Evolutionary conservation across 768 basidiomycete species (phyloP), one percentile per base, ranked within the genome.

Genomic region (Asterophora lycoperdoides): DNA sequence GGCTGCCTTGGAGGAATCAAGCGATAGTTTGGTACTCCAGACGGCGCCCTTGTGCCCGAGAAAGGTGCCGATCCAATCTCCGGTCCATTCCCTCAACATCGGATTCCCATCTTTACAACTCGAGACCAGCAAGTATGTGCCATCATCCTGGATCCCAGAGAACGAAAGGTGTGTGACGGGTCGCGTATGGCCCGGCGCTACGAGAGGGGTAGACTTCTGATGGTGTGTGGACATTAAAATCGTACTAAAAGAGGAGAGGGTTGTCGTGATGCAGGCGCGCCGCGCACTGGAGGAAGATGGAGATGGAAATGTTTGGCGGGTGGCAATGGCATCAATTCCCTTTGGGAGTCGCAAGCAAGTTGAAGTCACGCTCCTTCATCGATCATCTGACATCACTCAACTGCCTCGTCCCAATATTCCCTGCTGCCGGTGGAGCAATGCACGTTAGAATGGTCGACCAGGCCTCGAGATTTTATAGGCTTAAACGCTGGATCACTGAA

Each of bases 71-170:
- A 96, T 89, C 96, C 96, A 99, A 68, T 99, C 96, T 29, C 95
- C 95, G 47, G 91, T 89, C 94, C 94, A 95, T 62, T 93, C 88
- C 62, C 93, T 82, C 57, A 96, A 73, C 91, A 95, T 94, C 38
- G 93, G 94, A 60, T 93, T 97, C 29, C 96, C 96, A 76, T 98
- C 96, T 71, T 98, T 99, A 76, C 96, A 98, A 59, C 89, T 89
- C 49, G 94, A 97, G 61, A 97, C 87, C 54, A 99, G 79, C 54
- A 97, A 73, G 68, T 86, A 98, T 37, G 84, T 81, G 54, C 81
- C 80, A 68, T 97, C 94, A 18, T 91, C 79, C 63, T 91, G 81
- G 55, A 89, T 78, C 11, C 82, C 72, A 18, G 93, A 94, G 73
- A 96, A 97, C 47, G 92, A 91, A 54, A 98, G 84, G 65, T 96